Evolutionary conservation across 768 basidiomycete genomes (phyloP), one percentile per base, ranked within the genome.

Genomic region (Amanita pallidorosea): DNA sequence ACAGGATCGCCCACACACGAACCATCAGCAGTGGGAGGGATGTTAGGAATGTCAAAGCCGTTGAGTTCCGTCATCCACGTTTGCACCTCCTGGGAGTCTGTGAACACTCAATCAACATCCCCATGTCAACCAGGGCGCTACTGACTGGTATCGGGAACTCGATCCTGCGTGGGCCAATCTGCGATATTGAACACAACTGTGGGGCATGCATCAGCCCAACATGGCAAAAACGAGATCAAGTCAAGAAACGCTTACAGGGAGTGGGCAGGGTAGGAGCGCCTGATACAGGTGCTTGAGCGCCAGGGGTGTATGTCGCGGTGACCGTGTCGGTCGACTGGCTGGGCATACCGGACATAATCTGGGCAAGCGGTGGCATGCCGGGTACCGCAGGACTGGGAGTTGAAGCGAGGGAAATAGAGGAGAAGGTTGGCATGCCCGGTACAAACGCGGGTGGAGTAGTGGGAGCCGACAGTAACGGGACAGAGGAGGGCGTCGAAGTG

Each of bases 1-100:
- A 58, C 62, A 20, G 82, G 72, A 57, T 88, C 77, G 45, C 72
- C 71, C 11, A 57, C 67, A 62, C 90, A 93, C 1, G 81, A 75
- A n/a, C 85, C 85, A 53, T 88, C 80, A 2, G 58, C 59, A 0
- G 85, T 91, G 4, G 78, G 77, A 7, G 62, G n/a, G 20, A 85
- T 57, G 53, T 79, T 57, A 1, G 91, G 91, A 53, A 92, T 85
- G 54, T 80, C 47, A 52, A 71, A 71, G 1, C 85, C 83, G 22
- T 87, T 71, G 22, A 93, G 71, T 59, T 90, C 85, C 58, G 77
- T 71, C 77, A 90, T 67, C 89, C 89, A 92, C 53, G 70, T 59
- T 33, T 72, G 54, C n/a, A 92, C 86, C 53, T 88, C 75, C 2
- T 68, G 58, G 7, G 80, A 78, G 62, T 74, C 80, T 76, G 49